phyloP scores from a whole-genome alignment of 2,329 filamentous ascomycete species.

The Nothophaeocryptopus gaeumannii region DNA sequence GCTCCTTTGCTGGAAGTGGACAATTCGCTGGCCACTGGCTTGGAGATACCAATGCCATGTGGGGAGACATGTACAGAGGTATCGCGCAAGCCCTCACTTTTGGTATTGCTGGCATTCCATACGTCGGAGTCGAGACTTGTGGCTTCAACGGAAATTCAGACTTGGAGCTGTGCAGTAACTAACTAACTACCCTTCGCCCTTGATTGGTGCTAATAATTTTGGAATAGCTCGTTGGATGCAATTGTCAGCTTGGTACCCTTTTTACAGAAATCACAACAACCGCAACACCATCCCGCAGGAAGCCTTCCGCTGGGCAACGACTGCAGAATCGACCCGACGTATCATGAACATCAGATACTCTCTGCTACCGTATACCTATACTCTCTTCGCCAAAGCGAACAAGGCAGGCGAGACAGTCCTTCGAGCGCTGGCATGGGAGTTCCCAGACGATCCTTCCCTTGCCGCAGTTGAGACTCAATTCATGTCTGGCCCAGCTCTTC shows the following conservation, averaged over 20 bases:
- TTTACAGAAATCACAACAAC: conserved; percentile 72
- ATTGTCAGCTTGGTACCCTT: conserved; percentile 67
- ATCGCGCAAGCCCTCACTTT: conserved; percentile 30
- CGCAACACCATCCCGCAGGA: conserved; percentile 61
- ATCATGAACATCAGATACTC: conserved; percentile 68
- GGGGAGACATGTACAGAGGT: conserved; percentile 32
- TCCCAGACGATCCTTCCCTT: conserved; percentile 64
- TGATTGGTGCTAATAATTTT: too few relatives aligned
- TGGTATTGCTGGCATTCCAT: conserved; percentile 29
- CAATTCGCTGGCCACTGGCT: conserved; percentile 29
- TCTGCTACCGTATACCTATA: conserved; percentile 71
- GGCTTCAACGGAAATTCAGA: conserved; percentile 31
- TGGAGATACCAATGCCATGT: conserved; percentile 30
- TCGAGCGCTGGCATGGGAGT: conserved; percentile 70
- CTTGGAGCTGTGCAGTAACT: conserved; percentile 25
- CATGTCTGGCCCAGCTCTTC: conserved; percentile 61
- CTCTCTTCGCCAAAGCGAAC: conserved; percentile 64
- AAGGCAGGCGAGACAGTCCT: conserved; percentile 64
- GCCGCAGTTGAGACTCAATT: conserved; percentile 67
- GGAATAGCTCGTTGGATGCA: conserved; percentile 28
- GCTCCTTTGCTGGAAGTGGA: conserved; percentile 30
- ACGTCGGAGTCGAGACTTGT: conserved; percentile 33
- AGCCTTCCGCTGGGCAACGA: conserved; percentile 63
- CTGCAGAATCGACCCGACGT: conserved; percentile 58
- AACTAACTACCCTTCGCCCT: too few relatives aligned